A percentile compares a stretch with the other conserved stretches of the same genome.
Conservation (phyloP, 208 protist genomes). For the Acanthamoeba royreba region DNA sequence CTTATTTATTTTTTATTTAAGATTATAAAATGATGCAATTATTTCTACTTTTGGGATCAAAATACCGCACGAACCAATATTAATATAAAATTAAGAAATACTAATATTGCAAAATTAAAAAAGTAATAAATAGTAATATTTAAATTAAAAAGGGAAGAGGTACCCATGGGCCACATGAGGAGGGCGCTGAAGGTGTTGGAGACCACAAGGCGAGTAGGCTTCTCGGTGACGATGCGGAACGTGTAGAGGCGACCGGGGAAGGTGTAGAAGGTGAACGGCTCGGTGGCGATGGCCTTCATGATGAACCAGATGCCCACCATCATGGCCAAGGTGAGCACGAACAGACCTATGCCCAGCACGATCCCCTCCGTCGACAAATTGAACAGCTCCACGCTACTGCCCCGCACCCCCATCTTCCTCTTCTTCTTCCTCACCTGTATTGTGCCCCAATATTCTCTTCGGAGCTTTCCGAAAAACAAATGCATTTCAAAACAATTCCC, state of each 20-base stretch:
- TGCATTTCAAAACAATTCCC: too few relatives aligned
- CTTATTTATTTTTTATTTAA: background rate
- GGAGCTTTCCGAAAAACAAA: too few relatives aligned
- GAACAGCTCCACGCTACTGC: background rate
- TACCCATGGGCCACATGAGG: background rate
- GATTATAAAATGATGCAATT: background rate
- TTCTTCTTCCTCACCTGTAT: too few relatives aligned
- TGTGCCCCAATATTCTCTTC: too few relatives aligned
- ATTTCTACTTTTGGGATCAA: too few relatives aligned
- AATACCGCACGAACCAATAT: too few relatives aligned
- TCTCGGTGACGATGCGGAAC: background rate
- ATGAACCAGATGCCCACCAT: background rate
- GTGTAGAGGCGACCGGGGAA: background rate
- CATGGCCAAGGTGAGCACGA: background rate
- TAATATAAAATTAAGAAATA: background rate
- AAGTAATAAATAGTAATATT: background rate
- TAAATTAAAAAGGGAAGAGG: background rate
- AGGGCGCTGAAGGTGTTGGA: background rate
- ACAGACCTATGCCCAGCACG: background rate
- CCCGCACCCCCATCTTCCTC: background rate
- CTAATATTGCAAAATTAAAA: background rate
- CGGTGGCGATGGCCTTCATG: background rate
- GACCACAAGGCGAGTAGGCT: background rate
- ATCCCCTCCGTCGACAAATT: background rate
- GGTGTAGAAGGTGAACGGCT: background rate